Percentiles rank a stretch among this genome's conserved stretches.
These are phyloP conservation scores for Samsoniella hepiali DNA, from an alignment of 2,329 filamentous ascomycete genomes.

Conservation along the genomic window DNA sequence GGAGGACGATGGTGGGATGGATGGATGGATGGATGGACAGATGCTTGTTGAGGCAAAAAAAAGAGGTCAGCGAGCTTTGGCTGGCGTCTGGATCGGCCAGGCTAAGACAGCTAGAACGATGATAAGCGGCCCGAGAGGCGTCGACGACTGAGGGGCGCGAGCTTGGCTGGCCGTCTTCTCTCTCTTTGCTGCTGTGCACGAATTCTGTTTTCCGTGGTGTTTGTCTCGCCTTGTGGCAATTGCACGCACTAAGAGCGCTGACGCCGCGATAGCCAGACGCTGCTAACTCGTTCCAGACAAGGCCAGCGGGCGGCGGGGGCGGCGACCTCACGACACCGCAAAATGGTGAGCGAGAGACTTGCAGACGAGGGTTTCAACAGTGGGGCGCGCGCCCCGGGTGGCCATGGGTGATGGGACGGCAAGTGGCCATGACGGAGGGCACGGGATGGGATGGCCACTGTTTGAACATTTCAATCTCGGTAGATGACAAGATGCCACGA, in stretches of 20 bases:
- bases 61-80: neutral
- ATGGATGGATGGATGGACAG: constrained; percentile 3
- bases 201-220: too few relatives aligned
- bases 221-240: neutral
- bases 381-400: neutral
- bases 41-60: neutral
- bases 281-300: too few relatives aligned
- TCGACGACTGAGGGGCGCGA: neutral
- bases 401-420: too few relatives aligned
- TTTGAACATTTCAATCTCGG: too few relatives aligned
- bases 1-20: neutral
- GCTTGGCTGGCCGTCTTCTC: neutral
- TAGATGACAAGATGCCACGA: too few relatives aligned
- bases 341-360: neutral
- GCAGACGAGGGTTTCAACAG: neutral
- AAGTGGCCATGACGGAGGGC: too few relatives aligned
- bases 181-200: neutral
- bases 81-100: constrained; percentile 2
- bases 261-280: too few relatives aligned
- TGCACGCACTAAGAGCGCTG: neutral
- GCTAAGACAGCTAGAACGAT: constrained; percentile 9
- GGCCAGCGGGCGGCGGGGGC: neutral
- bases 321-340: too few relatives aligned
- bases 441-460: too few relatives aligned
- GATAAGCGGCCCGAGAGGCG: constrained; percentile 8